These are phyloP conservation scores for Neurospora sp. DNA, from an alignment of 495 filamentous ascomycete genomes.

Conservation along the genomic window DNA sequence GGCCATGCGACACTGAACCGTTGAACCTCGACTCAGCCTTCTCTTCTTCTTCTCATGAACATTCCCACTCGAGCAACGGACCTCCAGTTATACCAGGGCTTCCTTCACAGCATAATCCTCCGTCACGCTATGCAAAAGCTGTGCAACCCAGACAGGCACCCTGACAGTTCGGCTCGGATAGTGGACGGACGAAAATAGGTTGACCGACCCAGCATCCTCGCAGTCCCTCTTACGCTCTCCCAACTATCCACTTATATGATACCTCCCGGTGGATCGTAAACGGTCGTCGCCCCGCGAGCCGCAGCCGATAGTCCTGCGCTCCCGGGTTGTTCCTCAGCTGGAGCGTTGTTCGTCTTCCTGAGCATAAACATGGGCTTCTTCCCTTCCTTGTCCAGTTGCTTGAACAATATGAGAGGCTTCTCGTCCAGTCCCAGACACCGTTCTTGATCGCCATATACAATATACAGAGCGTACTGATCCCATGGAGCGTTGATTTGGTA, in stretches of 20 bases:
- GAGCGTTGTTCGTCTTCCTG: constrained; percentile 48
- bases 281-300: constrained; percentile 18
- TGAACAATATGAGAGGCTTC: constrained; percentile 90
- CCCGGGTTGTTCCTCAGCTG: constrained; percentile 27
- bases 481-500: constrained; percentile 97
- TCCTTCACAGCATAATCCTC: background rate
- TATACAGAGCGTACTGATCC: constrained; percentile 94
- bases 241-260: constrained; percentile 33
- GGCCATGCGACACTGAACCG: background rate
- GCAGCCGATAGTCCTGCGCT: constrained; percentile 36
- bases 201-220: background rate
- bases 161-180: background rate
- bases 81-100: background rate
- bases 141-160: background rate
- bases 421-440: constrained; percentile 85
- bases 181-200: background rate
- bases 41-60: background rate
- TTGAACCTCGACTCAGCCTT: background rate
- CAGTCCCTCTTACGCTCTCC: too few relatives aligned
- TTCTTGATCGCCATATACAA: constrained; percentile 95
- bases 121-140: background rate
- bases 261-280: constrained; percentile 44
- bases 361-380: constrained; percentile 99
- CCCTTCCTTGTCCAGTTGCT: constrained; percentile 91
- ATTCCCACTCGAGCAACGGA: background rate